Evolutionary conservation across 441 rosid species (phyloP).

Genomic region (Pelargonium cotyledonis): DNA sequence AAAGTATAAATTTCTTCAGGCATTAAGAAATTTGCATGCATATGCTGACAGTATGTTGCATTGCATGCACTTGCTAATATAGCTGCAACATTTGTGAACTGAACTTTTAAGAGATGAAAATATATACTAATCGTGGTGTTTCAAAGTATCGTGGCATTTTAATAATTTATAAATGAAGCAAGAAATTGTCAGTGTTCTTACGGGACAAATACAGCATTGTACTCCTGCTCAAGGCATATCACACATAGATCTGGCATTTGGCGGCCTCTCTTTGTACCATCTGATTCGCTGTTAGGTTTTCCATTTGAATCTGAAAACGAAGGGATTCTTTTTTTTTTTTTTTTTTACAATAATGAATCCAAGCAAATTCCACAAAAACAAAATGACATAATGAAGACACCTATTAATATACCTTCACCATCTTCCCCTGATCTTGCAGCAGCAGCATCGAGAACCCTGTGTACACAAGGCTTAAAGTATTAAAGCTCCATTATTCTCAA

Average conservation of each 20-base stretch:
- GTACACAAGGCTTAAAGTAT: slow-evolving; percentile 10
- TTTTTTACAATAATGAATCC: neutral
- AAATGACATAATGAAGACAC: slow-evolving; percentile 6
- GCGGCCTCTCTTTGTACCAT: slow-evolving; percentile 46
- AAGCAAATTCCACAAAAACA: slow-evolving; percentile 7
- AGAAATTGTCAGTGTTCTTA: slow-evolving; percentile 30
- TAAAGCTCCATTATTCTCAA: slow-evolving; percentile 17
- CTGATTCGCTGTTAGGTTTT: slow-evolving; percentile 41
- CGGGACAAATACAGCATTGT: slow-evolving; percentile 85
- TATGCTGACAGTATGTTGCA: too few species aligned
- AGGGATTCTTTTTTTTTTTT: slow-evolving; percentile 16
- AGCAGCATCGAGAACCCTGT: slow-evolving; percentile 86
- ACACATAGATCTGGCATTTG: slow-evolving; percentile 80
- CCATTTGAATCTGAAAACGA: slow-evolving; percentile 37
- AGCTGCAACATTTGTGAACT: too few species aligned
- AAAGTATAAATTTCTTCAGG: too few species aligned
- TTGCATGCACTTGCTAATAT: too few species aligned
- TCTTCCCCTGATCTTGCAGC: slow-evolving; percentile 60
- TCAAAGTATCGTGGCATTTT: neutral
- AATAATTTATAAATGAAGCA: neutral
- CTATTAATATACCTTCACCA: slow-evolving; percentile 42
- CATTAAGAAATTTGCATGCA: too few species aligned
- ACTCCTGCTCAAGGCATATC: slow-evolving; percentile 91
- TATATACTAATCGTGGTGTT: neutral
- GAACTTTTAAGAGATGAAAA: neutral